Conservation (phyloP, 2,329 filamentous ascomycete genomes). For the Colletotrichum godetiae region DNA sequence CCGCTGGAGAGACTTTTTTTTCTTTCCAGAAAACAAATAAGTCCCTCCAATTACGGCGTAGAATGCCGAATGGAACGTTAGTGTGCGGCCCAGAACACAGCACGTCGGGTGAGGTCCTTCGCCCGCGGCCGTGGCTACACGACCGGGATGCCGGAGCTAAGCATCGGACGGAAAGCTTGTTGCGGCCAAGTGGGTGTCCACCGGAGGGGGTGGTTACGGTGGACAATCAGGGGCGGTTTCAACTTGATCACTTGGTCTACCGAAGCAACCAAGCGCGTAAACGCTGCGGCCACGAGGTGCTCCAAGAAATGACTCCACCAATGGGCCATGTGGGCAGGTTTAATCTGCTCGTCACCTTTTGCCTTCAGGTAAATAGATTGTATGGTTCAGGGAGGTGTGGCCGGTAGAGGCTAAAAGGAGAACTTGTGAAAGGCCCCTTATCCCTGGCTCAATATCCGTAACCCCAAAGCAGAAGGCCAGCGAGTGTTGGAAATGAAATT, state of each 20-base stretch:
- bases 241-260: conserved; percentile 5
- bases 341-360: conserved; percentile 14
- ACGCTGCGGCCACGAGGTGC: not conserved
- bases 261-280: not conserved
- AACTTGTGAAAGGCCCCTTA: not conserved
- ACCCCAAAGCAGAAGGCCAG: conserved; percentile 8
- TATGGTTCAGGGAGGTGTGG: not conserved
- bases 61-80: conserved; percentile 13
- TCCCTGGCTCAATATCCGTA: conserved; percentile 8
- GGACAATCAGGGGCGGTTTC: conserved; percentile 23
- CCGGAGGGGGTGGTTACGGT: not conserved
- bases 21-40: not conserved
- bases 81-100: not conserved
- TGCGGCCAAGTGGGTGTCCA: conserved; percentile 19
- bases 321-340: conserved; percentile 11
- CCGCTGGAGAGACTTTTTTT: not conserved
- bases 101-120: not conserved
- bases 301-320: conserved; percentile 3
- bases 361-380: not conserved
- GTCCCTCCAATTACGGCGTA: conserved; percentile 21
- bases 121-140: not conserved
- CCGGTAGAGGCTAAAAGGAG: not conserved
- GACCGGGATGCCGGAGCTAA: conserved; percentile 23
- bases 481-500: conserved; percentile 5
- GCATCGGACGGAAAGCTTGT: conserved; percentile 29